These are phyloP conservation scores for Sporothrix humicola DNA, from an alignment of 2,329 filamentous ascomycete genomes.

Conservation along the genomic window DNA sequence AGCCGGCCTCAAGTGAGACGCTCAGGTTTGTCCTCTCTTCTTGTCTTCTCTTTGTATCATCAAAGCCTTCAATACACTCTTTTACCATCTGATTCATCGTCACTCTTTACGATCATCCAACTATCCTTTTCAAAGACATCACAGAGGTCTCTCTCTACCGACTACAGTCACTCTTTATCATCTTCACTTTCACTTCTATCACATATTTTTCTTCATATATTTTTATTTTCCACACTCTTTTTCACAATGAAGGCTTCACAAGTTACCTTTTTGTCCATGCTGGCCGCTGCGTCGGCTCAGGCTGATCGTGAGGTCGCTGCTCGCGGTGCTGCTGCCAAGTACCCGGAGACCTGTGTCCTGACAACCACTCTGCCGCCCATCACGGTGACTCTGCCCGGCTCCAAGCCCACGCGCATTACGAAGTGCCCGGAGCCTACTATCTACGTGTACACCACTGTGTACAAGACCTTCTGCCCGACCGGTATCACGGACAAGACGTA, in stretches of 20 bases:
- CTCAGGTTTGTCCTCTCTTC: conserved; percentile 16
- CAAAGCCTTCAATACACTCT: conserved; percentile 19
- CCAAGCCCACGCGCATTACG: conserved; percentile 20
- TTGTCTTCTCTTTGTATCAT: background rate
- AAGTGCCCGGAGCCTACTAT: conserved; percentile 30
- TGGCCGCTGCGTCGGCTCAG: conserved; percentile 26
- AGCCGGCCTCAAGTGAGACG: conserved; percentile 34
- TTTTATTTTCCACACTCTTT: background rate
- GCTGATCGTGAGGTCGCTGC: conserved; percentile 15
- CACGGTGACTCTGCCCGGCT: conserved; percentile 31
- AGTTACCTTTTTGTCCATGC: conserved; percentile 30
- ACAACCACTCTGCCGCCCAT: conserved; percentile 35
- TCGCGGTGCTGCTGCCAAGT: background rate
- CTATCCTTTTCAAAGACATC: background rate
- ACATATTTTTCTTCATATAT: conserved; percentile 16
- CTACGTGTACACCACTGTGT: conserved; percentile 35
- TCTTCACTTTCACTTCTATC: background rate
- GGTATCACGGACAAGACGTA: conserved; percentile 36
- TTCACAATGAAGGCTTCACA: conserved; percentile 33
- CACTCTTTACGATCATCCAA: conserved; percentile 8
- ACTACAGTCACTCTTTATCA: conserved; percentile 13
- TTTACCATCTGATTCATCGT: conserved; percentile 16
- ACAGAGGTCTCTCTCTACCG: background rate
- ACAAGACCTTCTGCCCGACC: conserved; percentile 33
- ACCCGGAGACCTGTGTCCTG: conserved; percentile 31